These are phyloP conservation scores for Malassezia sympodialis DNA, from an alignment of 1,284 basidiomycete genomes.

Conservation along the genomic window DNA sequence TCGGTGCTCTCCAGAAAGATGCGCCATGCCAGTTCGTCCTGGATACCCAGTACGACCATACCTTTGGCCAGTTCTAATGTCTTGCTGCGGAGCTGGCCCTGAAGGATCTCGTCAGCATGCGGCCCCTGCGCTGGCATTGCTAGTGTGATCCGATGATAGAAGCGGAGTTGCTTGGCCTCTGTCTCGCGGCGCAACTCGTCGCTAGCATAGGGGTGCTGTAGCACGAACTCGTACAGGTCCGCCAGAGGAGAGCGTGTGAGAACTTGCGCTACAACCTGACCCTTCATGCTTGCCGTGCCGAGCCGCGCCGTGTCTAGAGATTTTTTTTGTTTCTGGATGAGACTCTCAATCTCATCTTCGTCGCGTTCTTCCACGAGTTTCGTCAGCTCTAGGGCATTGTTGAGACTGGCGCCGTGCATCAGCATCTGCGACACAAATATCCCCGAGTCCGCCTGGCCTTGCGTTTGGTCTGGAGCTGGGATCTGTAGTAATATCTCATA, in stretches of 20 bases:
- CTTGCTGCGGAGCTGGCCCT: conserved; percentile 55
- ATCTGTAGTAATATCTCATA: conserved; percentile 60
- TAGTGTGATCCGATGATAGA: conserved; percentile 23
- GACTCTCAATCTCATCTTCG: conserved; percentile 27
- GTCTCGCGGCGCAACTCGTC: conserved; percentile 33
- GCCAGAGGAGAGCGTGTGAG: conserved; percentile 27
- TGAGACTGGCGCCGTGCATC: conserved; percentile 55
- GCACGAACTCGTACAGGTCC: conserved; percentile 32
- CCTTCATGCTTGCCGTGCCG: conserved; percentile 24
- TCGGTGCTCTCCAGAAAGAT: conserved; percentile 69
- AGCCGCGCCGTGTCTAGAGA: conserved; percentile 36
- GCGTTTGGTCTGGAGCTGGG: conserved; percentile 65
- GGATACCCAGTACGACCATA: conserved; percentile 62
- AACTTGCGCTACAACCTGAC: conserved; percentile 26
- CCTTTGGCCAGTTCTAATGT: conserved; percentile 63
- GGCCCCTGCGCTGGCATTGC: conserved; percentile 22
- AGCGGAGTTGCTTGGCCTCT: conserved; percentile 32
- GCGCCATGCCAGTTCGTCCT: conserved; percentile 68
- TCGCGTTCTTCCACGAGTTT: conserved; percentile 28
- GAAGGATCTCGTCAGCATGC: conserved; percentile 40
- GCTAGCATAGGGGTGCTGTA: conserved; percentile 28
- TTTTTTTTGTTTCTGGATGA: conserved; percentile 31
- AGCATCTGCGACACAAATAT: conserved; percentile 52
- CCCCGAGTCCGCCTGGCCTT: conserved; percentile 51
- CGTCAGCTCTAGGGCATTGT: conserved; percentile 32